Conservation (phyloP, 2,329 filamentous ascomycete species). For the Gnomoniopsis smithogilvyi region DNA sequence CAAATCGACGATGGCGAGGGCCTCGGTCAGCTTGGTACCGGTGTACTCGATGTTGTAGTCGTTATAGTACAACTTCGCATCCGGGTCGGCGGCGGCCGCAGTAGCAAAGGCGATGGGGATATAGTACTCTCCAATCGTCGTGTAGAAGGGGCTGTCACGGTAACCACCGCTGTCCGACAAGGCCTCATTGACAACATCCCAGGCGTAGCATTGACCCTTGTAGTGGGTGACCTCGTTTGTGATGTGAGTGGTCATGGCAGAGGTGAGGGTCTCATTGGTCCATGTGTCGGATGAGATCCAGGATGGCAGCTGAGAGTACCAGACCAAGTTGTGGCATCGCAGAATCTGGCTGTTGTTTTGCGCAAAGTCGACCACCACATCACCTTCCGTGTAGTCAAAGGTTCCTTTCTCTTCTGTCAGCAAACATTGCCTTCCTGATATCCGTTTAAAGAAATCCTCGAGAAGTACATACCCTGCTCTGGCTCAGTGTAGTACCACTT, state of each 20-base stretch:
- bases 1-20: slow-evolving; percentile 41
- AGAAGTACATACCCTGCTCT: slow-evolving; percentile 31
- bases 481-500: slow-evolving; percentile 65
- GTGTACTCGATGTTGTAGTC: slow-evolving; percentile 53
- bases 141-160: slow-evolving; percentile 51
- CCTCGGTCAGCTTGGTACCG: slow-evolving; percentile 42
- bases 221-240: slow-evolving; percentile 55
- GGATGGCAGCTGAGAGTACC: slow-evolving; percentile 49
- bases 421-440: neutral
- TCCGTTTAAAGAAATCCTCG: neutral
- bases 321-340: slow-evolving; percentile 60
- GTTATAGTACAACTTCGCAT: slow-evolving; percentile 53
- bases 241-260: slow-evolving; percentile 56
- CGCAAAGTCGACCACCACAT: slow-evolving; percentile 48
- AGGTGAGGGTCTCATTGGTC: slow-evolving; percentile 55
- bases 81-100: slow-evolving; percentile 50
- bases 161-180: slow-evolving; percentile 49
- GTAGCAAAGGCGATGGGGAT: slow-evolving; percentile 56
- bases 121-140: slow-evolving; percentile 53
- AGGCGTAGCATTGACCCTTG: slow-evolving; percentile 58
- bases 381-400: slow-evolving; percentile 58
- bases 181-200: slow-evolving; percentile 66
- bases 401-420: slow-evolving; percentile 17
- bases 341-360: slow-evolving; percentile 47
- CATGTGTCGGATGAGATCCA: slow-evolving; percentile 47